Conservation (phyloP, 352 stramenopile species). For the Phytophthora tubulina region DNA sequence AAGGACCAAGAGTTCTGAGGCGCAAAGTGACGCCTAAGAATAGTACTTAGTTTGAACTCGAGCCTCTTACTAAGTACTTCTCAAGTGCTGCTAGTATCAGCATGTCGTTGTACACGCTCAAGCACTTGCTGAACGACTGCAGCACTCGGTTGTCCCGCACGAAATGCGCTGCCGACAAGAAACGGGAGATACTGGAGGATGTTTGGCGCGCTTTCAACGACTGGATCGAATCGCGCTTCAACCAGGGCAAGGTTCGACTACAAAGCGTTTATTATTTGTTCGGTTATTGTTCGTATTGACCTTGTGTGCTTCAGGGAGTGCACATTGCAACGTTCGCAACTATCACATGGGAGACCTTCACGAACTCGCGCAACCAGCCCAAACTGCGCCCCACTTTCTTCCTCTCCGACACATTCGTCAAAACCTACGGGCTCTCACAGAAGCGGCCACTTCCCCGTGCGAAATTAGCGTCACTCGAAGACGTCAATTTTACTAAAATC, state of each 20-base stretch:
- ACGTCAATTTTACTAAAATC: constrained; percentile 88
- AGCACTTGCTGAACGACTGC: constrained; percentile 80
- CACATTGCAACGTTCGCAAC: constrained; percentile 83
- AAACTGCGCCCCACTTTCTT: constrained; percentile 71
- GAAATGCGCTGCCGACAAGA: constrained; percentile 63
- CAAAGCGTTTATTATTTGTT: background rate
- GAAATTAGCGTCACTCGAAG: constrained; percentile 65
- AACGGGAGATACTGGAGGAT: constrained; percentile 77
- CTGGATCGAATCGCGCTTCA: constrained; percentile 81
- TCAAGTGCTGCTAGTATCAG: background rate
- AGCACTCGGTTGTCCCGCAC: constrained; percentile 67
- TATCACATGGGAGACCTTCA: constrained; percentile 74
- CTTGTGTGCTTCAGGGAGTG: constrained; percentile 49
- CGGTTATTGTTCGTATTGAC: constrained; percentile 6
- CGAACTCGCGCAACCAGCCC: constrained; percentile 63
- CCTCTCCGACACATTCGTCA: constrained; percentile 74
- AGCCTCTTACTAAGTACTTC: too few species aligned
- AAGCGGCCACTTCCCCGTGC: constrained; percentile 35
- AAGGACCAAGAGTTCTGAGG: too few species aligned
- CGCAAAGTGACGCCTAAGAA: background rate
- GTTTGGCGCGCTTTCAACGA: constrained; percentile 80
- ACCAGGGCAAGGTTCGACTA: constrained; percentile 60
- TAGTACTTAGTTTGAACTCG: background rate
- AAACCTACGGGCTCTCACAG: constrained; percentile 70
- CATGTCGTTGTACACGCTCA: constrained; percentile 84